Evolutionary conservation across 345 rosid species (phyloP), one percentile per base, ranked within the genome.

Genomic region (Bruguiera sexangula): DNA sequence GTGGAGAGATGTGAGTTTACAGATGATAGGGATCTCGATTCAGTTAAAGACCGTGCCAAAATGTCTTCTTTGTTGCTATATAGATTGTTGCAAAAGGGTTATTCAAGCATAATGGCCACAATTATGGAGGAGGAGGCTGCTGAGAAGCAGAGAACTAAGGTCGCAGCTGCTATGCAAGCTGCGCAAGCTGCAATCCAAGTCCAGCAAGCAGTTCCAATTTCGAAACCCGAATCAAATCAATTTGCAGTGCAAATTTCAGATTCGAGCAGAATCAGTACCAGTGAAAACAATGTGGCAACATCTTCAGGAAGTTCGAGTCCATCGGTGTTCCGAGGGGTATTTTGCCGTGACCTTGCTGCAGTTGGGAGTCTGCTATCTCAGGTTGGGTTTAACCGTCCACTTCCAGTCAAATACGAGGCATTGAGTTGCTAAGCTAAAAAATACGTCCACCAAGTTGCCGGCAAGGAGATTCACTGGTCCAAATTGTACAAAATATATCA

Each of bases 281-380:
- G 51, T 34, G 83, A 78, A 32, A 75, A 60, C 64, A 71, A 68
- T n/a, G 54, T 37, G 6, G 55, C 76, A n/a, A 29, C 82, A 8
- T 29, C 75, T 6, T 46, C 79, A 50, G 80, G 76, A 22, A 32
- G 31, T 37, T 19, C 78, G 2, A 62, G 81, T 67, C 7, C 87
- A 19, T 81, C 86, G 65, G 85, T 78, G 65, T 89, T 86, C 70
- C 96, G 87, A 62, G 97, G 97, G 19, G 84, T 92, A 18, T 95
- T 95, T 79, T 95, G 97, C 84, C 78, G 99, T 31, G 99, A 95
- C 72, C 85, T 91, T n/a, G 88, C 96, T 0, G 88, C 73, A 0
- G 97, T 94, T 31, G 96, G 96, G 60, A 89, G 68, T 83, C 69
- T 94, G 79, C 75, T 94, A 59, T 69, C 96, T 2, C 89, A 88